Evolutionary conservation across 2,329 filamentous ascomycete species (phyloP).

Genomic region (Talaromyces verruculosus): DNA sequence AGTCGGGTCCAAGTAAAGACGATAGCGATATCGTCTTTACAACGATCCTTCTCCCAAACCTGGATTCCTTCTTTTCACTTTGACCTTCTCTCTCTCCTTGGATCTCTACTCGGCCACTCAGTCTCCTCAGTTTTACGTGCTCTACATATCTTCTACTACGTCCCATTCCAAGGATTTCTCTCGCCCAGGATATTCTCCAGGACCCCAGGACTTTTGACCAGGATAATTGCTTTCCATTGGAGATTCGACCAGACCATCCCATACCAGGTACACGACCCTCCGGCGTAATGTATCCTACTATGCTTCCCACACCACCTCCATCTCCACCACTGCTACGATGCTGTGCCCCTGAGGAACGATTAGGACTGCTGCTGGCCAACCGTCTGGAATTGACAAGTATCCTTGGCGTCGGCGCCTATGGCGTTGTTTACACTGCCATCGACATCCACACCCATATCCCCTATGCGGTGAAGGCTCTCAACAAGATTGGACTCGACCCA

Average conservation of each 20-base stretch:
- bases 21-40: slow-evolving; percentile 24
- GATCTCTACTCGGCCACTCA: background rate
- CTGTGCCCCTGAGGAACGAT: slow-evolving; percentile 73
- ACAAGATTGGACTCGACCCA: slow-evolving; percentile 86
- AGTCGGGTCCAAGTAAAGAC: slow-evolving; percentile 20
- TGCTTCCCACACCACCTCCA: slow-evolving; percentile 49
- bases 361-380: slow-evolving; percentile 80
- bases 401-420: slow-evolving; percentile 91
- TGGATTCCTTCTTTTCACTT: slow-evolving; percentile 18
- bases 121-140: slow-evolving; percentile 2
- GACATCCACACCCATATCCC: slow-evolving; percentile 76
- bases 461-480: slow-evolving; percentile 96
- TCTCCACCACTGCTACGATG: slow-evolving; percentile 51
- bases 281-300: slow-evolving; percentile 43
- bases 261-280: slow-evolving; percentile 12
- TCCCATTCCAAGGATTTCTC: slow-evolving; percentile 17
- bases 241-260: background rate
- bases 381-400: slow-evolving; percentile 81
- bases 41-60: slow-evolving; percentile 13
- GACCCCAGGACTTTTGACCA: slow-evolving; percentile 13
- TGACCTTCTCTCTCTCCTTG: slow-evolving; percentile 16
- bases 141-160: slow-evolving; percentile 1
- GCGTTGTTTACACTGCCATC: slow-evolving; percentile 87
- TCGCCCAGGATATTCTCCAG: slow-evolving; percentile 2
- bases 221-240: slow-evolving; percentile 18